Conservation (phyloP, 805 yeast genomes). For the Yarrowia hollandica region DNA sequence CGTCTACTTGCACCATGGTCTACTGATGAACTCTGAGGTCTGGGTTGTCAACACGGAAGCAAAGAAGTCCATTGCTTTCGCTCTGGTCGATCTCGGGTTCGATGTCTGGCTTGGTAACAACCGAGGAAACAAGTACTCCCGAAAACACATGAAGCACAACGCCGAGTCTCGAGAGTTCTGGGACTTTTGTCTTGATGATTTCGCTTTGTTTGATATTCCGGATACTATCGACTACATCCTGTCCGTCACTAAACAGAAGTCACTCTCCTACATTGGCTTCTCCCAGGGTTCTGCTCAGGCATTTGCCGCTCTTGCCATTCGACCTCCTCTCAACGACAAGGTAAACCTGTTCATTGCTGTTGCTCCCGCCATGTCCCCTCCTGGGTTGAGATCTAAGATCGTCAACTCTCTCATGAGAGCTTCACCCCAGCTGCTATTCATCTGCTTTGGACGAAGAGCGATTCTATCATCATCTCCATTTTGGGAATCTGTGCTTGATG, state of each 20-base stretch:
- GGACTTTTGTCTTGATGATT: conserved; percentile 90
- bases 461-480: conserved; percentile 73
- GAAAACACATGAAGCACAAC: conserved; percentile 60
- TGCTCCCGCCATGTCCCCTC: conserved; percentile 94
- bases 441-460: conserved; percentile 71
- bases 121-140: conserved; percentile 89
- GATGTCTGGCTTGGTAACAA: conserved; percentile 96
- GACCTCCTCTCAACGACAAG: conserved; percentile 59
- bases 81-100: conserved; percentile 75
- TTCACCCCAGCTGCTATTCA: conserved; percentile 68
- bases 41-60: conserved; percentile 60
- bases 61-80: conserved; percentile 65
- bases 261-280: conserved; percentile 77
- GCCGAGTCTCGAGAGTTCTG: conserved; percentile 61
- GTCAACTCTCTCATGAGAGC: conserved; percentile 74
- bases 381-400: conserved; percentile 72
- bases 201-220: conserved; percentile 89
- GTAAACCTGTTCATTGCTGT: conserved; percentile 69
- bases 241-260: conserved; percentile 46
- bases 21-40: conserved; percentile 83
- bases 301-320: conserved; percentile 71
- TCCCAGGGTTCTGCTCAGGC: conserved; percentile 95
- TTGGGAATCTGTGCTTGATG: conserved; percentile 78
- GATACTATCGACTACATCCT: conserved; percentile 74
- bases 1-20: conserved; percentile 87